phyloP scores from a whole-genome alignment of 2,329 filamentous ascomycete species.

The Davidsoniella neocaledoniae region DNA sequence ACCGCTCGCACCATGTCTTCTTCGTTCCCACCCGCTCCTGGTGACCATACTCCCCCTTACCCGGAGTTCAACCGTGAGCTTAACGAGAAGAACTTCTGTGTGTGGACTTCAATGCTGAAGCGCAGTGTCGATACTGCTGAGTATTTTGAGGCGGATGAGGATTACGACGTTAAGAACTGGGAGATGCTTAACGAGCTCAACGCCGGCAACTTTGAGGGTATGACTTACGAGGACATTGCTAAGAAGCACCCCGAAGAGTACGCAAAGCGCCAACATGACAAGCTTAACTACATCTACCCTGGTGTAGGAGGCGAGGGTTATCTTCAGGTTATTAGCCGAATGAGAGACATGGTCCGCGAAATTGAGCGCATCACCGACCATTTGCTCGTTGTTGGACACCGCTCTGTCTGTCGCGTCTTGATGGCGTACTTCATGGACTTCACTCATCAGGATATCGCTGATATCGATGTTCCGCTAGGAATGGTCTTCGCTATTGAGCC shows the following conservation, averaged over 20 bases:
- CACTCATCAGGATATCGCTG: slow-evolving; percentile 77
- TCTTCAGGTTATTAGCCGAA: slow-evolving; percentile 86
- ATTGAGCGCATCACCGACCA: slow-evolving; percentile 96
- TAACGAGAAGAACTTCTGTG: slow-evolving; percentile 80
- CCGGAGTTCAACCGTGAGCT: slow-evolving; percentile 59
- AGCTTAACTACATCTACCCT: slow-evolving; percentile 91
- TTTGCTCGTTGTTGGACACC: slow-evolving; percentile 79
- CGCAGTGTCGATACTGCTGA: slow-evolving; percentile 77
- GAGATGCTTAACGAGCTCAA: slow-evolving; percentile 96
- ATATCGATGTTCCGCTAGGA: slow-evolving; percentile 83
- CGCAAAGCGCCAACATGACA: slow-evolving; percentile 60
- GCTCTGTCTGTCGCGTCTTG: slow-evolving; percentile 78
- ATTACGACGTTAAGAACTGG: slow-evolving; percentile 95
- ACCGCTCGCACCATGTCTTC: slow-evolving; percentile 58
- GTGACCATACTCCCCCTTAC: slow-evolving; percentile 88
- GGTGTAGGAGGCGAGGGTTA: slow-evolving; percentile 93
- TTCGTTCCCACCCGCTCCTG: slow-evolving; percentile 76
- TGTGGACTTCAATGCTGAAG: slow-evolving; percentile 96
- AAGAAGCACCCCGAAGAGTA: slow-evolving; percentile 69
- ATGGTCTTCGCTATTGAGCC: slow-evolving; percentile 92
- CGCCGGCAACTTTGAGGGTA: slow-evolving; percentile 78
- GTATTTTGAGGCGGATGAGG: slow-evolving; percentile 77
- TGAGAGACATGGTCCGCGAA: slow-evolving; percentile 90
- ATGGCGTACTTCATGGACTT: slow-evolving; percentile 95
- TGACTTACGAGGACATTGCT: slow-evolving; percentile 85